A percentile compares a stretch with the other conserved stretches of the same genome.
These are phyloP conservation scores for Scheffersomyces spartinae DNA, from an alignment of 805 yeast genomes.

Conservation along the genomic window DNA sequence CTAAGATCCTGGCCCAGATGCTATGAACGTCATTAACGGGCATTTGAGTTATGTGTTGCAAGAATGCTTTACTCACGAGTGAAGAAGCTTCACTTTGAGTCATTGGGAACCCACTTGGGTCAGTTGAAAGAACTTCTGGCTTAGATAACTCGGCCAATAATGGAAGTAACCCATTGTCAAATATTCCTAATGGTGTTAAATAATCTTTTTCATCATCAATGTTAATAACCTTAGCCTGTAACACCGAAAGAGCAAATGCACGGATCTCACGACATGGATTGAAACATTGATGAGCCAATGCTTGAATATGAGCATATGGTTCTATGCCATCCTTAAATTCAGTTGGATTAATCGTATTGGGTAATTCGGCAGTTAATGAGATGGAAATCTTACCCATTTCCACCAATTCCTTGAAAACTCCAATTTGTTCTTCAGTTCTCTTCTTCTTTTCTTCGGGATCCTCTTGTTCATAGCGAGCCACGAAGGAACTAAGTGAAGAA, in stretches of 20 bases:
- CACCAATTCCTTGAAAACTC: conserved; percentile 42
- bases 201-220: conserved; percentile 22
- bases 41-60: conserved; percentile 20
- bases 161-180: conserved; percentile 70
- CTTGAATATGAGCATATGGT: conserved; percentile 59
- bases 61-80: conserved; percentile 47
- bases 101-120: conserved; percentile 46
- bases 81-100: conserved; percentile 61
- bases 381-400: conserved; percentile 52
- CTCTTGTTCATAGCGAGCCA: conserved; percentile 66
- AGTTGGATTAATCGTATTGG: conserved; percentile 20
- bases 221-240: conserved; percentile 44
- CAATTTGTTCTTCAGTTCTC: conserved; percentile 26
- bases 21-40: conserved; percentile 10
- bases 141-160: conserved; percentile 54
- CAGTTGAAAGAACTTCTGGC: conserved; percentile 49
- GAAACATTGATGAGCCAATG: conserved; percentile 78
- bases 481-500: conserved; percentile 72
- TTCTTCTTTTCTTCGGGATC: conserved; percentile 36
- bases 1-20: conserved; percentile 25
- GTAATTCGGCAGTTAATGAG: conserved; percentile 42
- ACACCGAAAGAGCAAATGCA: conserved; percentile 46
- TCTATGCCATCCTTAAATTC: conserved; percentile 23
- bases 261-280: conserved; percentile 79
- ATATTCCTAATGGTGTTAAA: conserved; percentile 42